These are phyloP conservation scores for Penicillium coprophilum DNA, from an alignment of 495 filamentous ascomycete genomes.

Conservation along the genomic window DNA sequence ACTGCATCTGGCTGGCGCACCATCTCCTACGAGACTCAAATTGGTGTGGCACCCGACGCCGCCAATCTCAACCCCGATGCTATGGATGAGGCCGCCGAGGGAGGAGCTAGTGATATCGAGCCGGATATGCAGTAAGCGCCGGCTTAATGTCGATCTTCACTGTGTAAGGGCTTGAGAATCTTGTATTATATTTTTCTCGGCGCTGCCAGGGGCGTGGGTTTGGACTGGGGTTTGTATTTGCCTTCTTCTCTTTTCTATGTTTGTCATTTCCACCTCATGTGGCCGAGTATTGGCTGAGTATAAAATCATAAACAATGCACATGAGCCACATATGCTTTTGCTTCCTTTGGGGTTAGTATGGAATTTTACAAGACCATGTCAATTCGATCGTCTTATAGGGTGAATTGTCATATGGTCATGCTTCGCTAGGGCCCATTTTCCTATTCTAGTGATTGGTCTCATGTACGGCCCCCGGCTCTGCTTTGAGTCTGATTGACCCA, in stretches of 20 bases:
- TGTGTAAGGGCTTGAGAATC: conserved; percentile 1
- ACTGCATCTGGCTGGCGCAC: conserved; percentile 67
- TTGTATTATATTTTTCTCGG: conserved; percentile 30
- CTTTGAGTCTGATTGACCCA: too few relatives aligned
- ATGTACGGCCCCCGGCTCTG: too few relatives aligned
- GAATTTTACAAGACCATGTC: background rate
- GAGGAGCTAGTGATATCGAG: conserved; percentile 39
- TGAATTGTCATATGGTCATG: too few relatives aligned
- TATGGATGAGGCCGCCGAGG: conserved; percentile 43
- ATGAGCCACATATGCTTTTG: background rate
- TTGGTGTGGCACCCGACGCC: conserved; percentile 38
- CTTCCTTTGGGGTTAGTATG: background rate
- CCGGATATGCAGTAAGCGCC: conserved; percentile 32
- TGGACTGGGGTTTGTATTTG: background rate
- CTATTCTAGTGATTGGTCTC: too few relatives aligned
- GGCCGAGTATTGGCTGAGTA: background rate
- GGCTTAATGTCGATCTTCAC: conserved; percentile 8
- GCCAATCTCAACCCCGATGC: conserved; percentile 48
- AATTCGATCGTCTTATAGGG: background rate
- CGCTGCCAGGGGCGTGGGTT: conserved; percentile 12
- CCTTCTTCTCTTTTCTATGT: background rate
- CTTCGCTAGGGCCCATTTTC: too few relatives aligned
- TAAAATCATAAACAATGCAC: conserved; percentile 4
- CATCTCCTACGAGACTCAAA: conserved; percentile 64
- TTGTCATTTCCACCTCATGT: background rate